phyloP scores from a whole-genome alignment of 2,329 filamentous ascomycete genomes.

The Fonsecaea pugnacius region DNA sequence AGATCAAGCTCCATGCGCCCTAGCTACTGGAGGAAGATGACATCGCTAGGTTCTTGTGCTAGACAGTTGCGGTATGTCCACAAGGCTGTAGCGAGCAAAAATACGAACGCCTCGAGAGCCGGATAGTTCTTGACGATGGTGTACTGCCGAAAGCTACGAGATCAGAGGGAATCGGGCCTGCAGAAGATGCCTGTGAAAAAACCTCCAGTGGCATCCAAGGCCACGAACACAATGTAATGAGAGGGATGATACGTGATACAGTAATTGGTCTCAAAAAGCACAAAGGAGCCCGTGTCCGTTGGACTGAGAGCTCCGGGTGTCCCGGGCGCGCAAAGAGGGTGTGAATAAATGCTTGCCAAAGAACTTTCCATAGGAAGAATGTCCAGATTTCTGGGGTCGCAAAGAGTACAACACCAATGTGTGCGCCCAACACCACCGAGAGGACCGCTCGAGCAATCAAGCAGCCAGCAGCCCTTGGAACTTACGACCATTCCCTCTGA shows the following conservation, averaged over 20 bases:
- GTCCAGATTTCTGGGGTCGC: conserved; percentile 65
- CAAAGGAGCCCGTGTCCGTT: conserved; percentile 63
- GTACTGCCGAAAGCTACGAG: conserved; percentile 58
- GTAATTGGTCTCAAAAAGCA: conserved; percentile 65
- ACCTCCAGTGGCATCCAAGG: conserved; percentile 62
- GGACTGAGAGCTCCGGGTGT: conserved; percentile 63
- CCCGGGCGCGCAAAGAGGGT: conserved; percentile 60
- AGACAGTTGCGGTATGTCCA: conserved; percentile 63
- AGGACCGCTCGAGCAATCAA: conserved; percentile 62
- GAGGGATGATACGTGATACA: conserved; percentile 59
- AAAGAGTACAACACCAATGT: conserved; percentile 66
- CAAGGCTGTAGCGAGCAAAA: conserved; percentile 58
- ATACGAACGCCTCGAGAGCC: conserved; percentile 60
- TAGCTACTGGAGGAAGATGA: conserved; percentile 43
- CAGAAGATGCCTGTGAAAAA: conserved; percentile 64
- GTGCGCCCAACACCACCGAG: conserved; percentile 65
- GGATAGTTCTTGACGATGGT: conserved; percentile 60
- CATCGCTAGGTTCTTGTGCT: conserved; percentile 60
- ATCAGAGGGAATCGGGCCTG: conserved; percentile 62
- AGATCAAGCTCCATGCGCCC: conserved; percentile 48
- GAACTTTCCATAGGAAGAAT: conserved; percentile 63
- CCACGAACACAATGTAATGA: conserved; percentile 62
- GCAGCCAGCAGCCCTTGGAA: conserved; percentile 63
- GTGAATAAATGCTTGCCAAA: conserved; percentile 65
- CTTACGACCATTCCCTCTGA: conserved; percentile 61